Evolutionary conservation across 805 yeast species (phyloP).

Genomic region (Metschnikowia hibisci): DNA sequence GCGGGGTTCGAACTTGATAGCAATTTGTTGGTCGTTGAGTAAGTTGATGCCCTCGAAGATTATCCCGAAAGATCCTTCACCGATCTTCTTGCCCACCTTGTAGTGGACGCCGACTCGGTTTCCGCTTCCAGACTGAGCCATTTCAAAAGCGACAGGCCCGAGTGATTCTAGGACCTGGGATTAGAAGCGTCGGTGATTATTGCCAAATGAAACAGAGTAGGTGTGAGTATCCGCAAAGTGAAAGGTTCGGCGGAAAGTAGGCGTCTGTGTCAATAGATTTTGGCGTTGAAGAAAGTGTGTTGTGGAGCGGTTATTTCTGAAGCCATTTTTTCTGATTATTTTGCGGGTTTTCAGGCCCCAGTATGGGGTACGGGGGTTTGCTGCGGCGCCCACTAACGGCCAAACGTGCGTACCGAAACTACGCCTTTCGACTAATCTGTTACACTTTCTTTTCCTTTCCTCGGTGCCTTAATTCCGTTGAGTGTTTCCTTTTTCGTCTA

Average conservation of each 20-base stretch:
- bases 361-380: conserved; percentile 7
- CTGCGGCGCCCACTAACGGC: not conserved
- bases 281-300: not conserved
- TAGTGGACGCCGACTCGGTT: conserved; percentile 91
- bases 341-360: conserved; percentile 4
- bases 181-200: not conserved
- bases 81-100: conserved; percentile 94
- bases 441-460: too few relatives aligned
- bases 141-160: conserved; percentile 8
- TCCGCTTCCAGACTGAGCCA: conserved; percentile 43
- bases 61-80: conserved; percentile 98
- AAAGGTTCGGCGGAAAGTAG: not conserved
- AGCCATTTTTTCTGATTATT: conserved; percentile 1
- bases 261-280: not conserved
- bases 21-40: conserved; percentile 88
- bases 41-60: conserved; percentile 93
- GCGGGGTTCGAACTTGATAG: conserved; percentile 95
- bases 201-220: not conserved
- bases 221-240: not conserved
- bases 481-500: too few relatives aligned
- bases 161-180: not conserved
- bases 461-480: too few relatives aligned
- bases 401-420: too few relatives aligned
- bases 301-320: not conserved
- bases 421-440: too few relatives aligned